Conservation (phyloP, 148 eudicot genomes). For the Fagopyrum esculentum region DNA sequence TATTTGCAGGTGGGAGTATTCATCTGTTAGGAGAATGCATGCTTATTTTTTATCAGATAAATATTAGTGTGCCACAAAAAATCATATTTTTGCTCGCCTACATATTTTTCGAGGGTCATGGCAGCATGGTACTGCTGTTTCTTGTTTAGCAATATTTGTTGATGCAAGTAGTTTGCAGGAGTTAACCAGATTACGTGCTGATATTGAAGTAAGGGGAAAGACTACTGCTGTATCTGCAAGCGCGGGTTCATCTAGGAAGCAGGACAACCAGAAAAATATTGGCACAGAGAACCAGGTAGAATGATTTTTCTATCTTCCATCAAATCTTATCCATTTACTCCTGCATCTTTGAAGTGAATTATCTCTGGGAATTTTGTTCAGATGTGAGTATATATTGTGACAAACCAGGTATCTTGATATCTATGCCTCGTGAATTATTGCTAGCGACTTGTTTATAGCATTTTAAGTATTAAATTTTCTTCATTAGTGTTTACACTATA, state of each 20-base stretch:
- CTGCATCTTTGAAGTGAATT: slow-evolving; percentile 3
- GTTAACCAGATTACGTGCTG: not conserved
- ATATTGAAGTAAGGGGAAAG: not conserved
- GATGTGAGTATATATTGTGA: not conserved
- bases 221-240: slow-evolving; percentile 9
- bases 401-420: not conserved
- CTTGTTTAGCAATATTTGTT: not conserved
- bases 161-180: slow-evolving; percentile 1
- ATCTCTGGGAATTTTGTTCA: not conserved
- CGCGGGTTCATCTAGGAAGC: slow-evolving; percentile 2
- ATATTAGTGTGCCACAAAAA: not conserved
- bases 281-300: slow-evolving; percentile 11
- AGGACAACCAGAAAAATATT: not conserved
- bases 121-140: not conserved
- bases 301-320: not conserved
- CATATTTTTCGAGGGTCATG: not conserved
- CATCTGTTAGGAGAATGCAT: slow-evolving; percentile 3
- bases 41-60: not conserved
- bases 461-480: not conserved
- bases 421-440: not conserved
- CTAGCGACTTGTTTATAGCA: not conserved
- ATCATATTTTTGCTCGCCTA: not conserved
- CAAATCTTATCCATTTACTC: not conserved
- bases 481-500: not conserved
- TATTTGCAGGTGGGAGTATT: not conserved